Percentiles rank a stretch among this genome's conserved stretches.
These are phyloP conservation scores for Tuber microsphaerosporum DNA, from an alignment of 495 filamentous ascomycete genomes.

Conservation along the genomic window DNA sequence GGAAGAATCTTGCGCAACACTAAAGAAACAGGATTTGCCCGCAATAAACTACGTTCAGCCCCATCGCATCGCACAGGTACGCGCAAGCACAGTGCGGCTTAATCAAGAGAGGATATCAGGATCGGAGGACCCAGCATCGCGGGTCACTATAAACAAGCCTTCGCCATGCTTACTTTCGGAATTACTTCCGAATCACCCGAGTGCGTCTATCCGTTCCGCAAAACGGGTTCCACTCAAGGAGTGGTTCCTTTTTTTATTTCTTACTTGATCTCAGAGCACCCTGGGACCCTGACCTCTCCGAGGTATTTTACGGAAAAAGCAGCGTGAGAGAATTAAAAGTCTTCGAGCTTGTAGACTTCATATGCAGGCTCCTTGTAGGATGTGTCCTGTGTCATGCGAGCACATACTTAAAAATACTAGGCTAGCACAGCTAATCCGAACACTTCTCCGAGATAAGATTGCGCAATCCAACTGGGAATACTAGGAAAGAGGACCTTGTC, in stretches of 20 bases:
- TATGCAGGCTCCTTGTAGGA: constrained; percentile 76
- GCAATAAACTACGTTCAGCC: neutral
- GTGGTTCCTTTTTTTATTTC: neutral
- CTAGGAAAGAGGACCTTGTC: neutral
- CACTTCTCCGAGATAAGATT: neutral
- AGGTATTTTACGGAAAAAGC: neutral
- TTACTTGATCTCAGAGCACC: neutral
- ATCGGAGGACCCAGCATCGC: neutral
- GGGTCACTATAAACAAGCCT: neutral
- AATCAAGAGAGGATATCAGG: neutral
- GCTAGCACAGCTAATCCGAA: neutral
- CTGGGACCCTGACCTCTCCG: neutral
- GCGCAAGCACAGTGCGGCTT: neutral
- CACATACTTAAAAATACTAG: neutral
- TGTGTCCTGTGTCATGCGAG: constrained; percentile 51
- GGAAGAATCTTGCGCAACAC: neutral
- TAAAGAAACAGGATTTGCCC: neutral
- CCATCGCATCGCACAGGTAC: neutral
- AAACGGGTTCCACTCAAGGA: neutral
- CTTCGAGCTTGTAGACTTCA: constrained; percentile 65
- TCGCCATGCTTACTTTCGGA: neutral
- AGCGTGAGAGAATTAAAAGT: constrained; percentile 36
- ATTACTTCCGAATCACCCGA: neutral
- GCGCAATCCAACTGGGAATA: neutral
- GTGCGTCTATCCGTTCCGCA: neutral